These are phyloP conservation scores for Picea abies DNA, from an alignment of 83 land plant species.

Conservation along the genomic window DNA sequence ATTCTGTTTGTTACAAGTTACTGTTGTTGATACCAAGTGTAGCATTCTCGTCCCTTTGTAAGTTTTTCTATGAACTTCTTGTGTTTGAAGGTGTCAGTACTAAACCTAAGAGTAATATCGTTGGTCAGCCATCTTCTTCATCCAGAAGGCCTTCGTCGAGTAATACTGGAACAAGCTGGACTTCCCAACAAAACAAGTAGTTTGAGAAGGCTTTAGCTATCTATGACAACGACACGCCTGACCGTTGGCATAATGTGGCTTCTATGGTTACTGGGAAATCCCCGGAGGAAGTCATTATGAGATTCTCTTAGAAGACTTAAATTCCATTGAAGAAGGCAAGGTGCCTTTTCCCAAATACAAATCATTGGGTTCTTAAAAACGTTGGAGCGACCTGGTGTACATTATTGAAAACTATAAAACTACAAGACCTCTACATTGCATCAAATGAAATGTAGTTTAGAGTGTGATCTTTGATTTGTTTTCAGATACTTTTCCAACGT, in stretches of 20 bases:
- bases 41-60: not conserved
- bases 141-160: not conserved
- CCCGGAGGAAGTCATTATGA: constrained; percentile 55
- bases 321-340: constrained; percentile 41
- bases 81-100: not conserved
- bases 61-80: not conserved
- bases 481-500: too few relatives aligned
- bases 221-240: constrained; percentile 21
- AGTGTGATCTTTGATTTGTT: too few relatives aligned
- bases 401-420: too few relatives aligned
- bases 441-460: too few relatives aligned
- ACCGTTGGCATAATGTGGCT: constrained; percentile 27
- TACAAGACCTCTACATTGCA: too few relatives aligned
- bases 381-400: too few relatives aligned
- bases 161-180: not conserved
- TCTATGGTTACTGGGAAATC: constrained; percentile 25
- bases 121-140: too few relatives aligned
- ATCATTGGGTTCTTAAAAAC: too few relatives aligned
- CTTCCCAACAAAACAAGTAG: constrained; percentile 14
- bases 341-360: constrained; percentile 45
- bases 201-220: constrained; percentile 27
- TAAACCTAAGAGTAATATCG: too few relatives aligned
- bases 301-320: constrained; percentile 44
- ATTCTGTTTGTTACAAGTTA: too few relatives aligned
- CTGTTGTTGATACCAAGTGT: too few relatives aligned